A percentile compares a stretch with the other conserved stretches of the same genome.
Evolutionary conservation across 768 basidiomycete genomes (phyloP).

Genomic region (Daedalea quercina): DNA sequence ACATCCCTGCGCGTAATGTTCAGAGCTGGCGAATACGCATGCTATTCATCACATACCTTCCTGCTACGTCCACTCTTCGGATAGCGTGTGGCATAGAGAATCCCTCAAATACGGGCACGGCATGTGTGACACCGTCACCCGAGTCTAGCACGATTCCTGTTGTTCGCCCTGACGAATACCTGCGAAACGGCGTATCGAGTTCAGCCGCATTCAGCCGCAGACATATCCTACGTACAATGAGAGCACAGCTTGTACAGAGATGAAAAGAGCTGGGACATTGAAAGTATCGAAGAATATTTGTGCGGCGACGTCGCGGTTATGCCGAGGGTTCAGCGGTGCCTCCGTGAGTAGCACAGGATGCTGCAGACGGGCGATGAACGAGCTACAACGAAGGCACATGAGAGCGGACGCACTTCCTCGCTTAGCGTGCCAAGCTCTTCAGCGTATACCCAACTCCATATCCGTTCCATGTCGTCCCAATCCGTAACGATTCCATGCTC

Average conservation of each 20-base stretch:
- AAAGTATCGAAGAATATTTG: conserved; percentile 99
- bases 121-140: conserved; percentile 97
- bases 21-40: background rate
- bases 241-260: conserved; percentile 94
- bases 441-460: conserved; percentile 97
- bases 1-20: conserved; percentile 60
- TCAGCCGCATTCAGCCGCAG: background rate
- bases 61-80: conserved; percentile 91
- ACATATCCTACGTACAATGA: conserved; percentile 66
- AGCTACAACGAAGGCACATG: conserved; percentile 9
- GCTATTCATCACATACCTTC: conserved; percentile 49
- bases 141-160: conserved; percentile 99
- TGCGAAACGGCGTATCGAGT: conserved; percentile 25
- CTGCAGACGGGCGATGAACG: conserved; percentile 33
- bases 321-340: conserved; percentile 93
- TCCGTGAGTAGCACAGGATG: conserved; percentile 97
- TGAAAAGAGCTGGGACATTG: conserved; percentile 97
- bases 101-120: conserved; percentile 97
- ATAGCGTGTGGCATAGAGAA: conserved; percentile 99
- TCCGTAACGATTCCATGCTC: conserved; percentile 98
- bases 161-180: conserved; percentile 96
- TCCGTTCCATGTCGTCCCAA: conserved; percentile 99
- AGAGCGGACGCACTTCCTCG: conserved; percentile 72
- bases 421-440: conserved; percentile 93
- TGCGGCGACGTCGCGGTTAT: conserved; percentile 93